Base-by-base conservation (phyloP, 164 flowering plant species). In the Chimonanthus praecox region DNA sequence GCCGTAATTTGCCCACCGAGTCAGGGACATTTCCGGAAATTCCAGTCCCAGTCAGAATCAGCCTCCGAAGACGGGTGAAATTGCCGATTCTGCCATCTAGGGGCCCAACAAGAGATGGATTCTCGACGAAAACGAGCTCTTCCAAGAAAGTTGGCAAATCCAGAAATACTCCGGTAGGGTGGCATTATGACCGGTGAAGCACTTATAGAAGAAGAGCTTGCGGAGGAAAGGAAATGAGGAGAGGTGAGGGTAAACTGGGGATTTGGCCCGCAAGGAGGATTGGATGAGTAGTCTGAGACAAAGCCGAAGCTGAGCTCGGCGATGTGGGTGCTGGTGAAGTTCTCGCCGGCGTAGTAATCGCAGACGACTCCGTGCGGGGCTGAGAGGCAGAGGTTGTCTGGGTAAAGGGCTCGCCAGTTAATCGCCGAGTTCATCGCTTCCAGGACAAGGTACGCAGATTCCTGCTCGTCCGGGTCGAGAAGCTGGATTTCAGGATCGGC, bases 301-400 rank as follows among this genome's bases (percentile, higher is more conserved):
- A 68, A 85, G 47, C 98, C 98, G 50, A 93, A 88, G 73, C 78
- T 87, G 60, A 93, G 87, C 82, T 90, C 97, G 3, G 85, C 78
- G 6, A 91, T 74, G 80, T 91, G 97, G 20, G 81, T 72, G 4
- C 82, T 33, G 6, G 58, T 49, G 48, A 70, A 60, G 66, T 47
- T 11, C 48, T 74, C 43, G 4, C 76, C 20, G n/a, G 20, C 75
- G 48, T 70, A 16, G 84, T 84, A 84, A 64, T 85, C 94, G 77
- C 97, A 94, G 67, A 83, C 84, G 76, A 91, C 79, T 73, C 97
- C 97, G 74, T 88, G 96, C 0, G 97, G 97, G 63, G 90, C 82
- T 60, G 93, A 86, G 80, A 76, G 58, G 83, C 96, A 92, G 82
- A 91, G 83, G 72, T 89, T 94, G 76, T 89, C 97, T 0, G 97